Percentiles rank a stretch among this genome's conserved stretches.
These are phyloP conservation scores for Kodamaea leandrae DNA, from an alignment of 805 yeast species.

Conservation along the genomic window DNA sequence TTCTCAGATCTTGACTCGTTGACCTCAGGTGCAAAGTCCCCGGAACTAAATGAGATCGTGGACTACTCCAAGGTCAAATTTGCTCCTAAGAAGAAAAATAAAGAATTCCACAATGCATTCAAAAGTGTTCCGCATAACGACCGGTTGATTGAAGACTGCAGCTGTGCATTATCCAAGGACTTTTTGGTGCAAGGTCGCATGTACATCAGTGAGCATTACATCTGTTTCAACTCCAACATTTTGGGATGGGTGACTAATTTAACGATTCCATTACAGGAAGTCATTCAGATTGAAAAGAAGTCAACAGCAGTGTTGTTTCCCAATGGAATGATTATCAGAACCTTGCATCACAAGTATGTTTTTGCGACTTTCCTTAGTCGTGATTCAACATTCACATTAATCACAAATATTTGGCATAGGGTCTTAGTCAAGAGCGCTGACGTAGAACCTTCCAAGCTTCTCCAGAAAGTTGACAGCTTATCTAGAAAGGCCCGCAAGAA, in stretches of 20 bases:
- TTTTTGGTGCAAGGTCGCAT: conserved; percentile 84
- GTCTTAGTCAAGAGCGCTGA: conserved; percentile 26
- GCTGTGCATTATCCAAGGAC: conserved; percentile 87
- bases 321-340: conserved; percentile 77
- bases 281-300: conserved; percentile 72
- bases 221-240: conserved; percentile 84
- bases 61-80: conserved; percentile 13
- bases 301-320: conserved; percentile 88
- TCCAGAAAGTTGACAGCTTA: conserved; percentile 2
- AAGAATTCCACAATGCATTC: conserved; percentile 77
- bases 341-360: conserved; percentile 60
- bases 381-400: conserved; percentile 69
- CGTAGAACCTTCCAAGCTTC: conserved; percentile 10
- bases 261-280: conserved; percentile 67
- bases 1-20: conserved; percentile 5
- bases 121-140: conserved; percentile 66
- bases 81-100: conserved; percentile 32
- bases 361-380: conserved; percentile 88
- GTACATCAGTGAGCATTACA: conserved; percentile 70
- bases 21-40: conserved; percentile 6
- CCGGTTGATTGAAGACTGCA: conserved; percentile 76
- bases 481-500: conserved; percentile 7
- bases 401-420: conserved; percentile 68
- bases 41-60: conserved; percentile 10
- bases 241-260: conserved; percentile 89